These are phyloP conservation scores for Geotrichum aggregatum DNA, from an alignment of 1,139 yeast genomes.

Conservation along the genomic window DNA sequence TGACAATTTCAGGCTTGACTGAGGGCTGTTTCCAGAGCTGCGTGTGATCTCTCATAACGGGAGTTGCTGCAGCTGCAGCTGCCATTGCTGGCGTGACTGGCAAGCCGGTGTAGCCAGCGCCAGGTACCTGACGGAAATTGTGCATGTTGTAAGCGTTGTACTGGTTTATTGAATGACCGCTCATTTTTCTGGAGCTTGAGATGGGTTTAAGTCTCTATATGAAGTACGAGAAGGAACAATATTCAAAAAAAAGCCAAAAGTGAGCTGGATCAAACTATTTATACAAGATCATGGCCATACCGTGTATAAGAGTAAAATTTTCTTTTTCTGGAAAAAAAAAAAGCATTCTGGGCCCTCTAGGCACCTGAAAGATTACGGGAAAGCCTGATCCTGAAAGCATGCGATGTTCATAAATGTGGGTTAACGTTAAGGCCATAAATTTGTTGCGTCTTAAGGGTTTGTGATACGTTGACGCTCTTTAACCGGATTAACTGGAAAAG, in stretches of 20 bases:
- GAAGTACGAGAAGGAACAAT: background rate
- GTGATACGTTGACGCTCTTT: background rate
- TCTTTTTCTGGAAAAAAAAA: background rate
- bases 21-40: constrained; percentile 12
- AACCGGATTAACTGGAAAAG: too few relatives aligned
- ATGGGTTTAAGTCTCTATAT: background rate
- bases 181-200: background rate
- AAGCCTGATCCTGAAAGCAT: constrained; percentile 3
- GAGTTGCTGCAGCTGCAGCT: constrained; percentile 8
- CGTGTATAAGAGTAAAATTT: too few relatives aligned
- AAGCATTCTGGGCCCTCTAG: background rate
- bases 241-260: background rate
- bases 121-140: constrained; percentile 7
- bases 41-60: constrained; percentile 6
- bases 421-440: background rate
- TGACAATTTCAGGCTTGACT: constrained; percentile 1
- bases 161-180: constrained; percentile 6
- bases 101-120: background rate
- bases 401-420: background rate
- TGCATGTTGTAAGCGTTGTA: constrained; percentile 4
- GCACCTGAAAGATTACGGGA: background rate
- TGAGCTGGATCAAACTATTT: background rate
- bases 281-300: background rate
- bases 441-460: background rate
- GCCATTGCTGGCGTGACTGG: constrained; percentile 3